Evolutionary conservation across 306 rosid genomes (phyloP), one percentile per base, ranked within the genome.

Genomic region (Arachis stenosperma): DNA sequence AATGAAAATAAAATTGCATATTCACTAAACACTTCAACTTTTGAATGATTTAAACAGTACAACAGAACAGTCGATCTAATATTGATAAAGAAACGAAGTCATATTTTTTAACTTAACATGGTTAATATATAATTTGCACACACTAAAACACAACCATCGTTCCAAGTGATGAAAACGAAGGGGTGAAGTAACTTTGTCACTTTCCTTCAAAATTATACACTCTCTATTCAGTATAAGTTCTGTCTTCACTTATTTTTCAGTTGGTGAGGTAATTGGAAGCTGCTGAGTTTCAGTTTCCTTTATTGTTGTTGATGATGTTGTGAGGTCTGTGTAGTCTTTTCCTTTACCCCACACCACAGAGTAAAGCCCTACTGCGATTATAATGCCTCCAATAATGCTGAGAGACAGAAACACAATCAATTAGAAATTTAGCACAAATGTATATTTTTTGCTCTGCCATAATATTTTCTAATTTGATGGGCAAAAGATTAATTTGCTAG

Each of bases 271-370:
- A 39, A 80, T 30, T 39, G 84, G 80, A 2, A 78, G 69, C 63
- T 82, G 50, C 43, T 65, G 74, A 7, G 60, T 29, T 7, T 69
- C 76, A 12, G 70, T 40, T 63, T 76, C 81, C 52, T 65, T 76
- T 9, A 52, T 27, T 52, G 60, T 42, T 57, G 51, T 0, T 58
- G 69, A 7, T 9, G 69, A 7, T 9, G 61, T 46, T 4, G 64
- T 12, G 62, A 50, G 44, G 22, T 46, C 42, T 5, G 55, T 17
- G 6, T 83, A 47, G 61, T 91, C 97, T 71, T 87, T 87, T 69
- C 84, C 77, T 78, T 91, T 91, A 2, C 96, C 96, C 97, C 95
- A 89, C 74, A 89, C 92, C 47, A 91, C 96, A 6, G 86, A 55
- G 67, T 89, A 89, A 8, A 87, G 91, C 12, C 96, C 96, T 47